phyloP scores from a whole-genome alignment of 148 eudicot species.

The Amaranthus hypochondriacus region DNA sequence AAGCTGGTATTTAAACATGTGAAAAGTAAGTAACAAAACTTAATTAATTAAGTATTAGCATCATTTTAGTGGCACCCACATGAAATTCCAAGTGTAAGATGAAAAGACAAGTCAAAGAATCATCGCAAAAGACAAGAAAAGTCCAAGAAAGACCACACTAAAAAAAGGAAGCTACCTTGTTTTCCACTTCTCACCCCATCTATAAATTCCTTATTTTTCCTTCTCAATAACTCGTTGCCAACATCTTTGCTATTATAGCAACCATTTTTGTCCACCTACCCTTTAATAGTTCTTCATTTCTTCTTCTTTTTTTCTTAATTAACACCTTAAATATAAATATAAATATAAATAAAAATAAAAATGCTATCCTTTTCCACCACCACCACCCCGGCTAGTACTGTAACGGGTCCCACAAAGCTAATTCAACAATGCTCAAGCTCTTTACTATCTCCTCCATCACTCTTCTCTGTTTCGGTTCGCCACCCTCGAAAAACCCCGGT shows the following conservation, averaged over 20 bases:
- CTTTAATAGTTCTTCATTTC: background rate
- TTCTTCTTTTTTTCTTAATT: too few relatives aligned
- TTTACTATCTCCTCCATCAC: background rate
- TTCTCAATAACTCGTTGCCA: slow-evolving; percentile 11
- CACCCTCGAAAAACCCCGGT: background rate
- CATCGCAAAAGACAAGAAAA: too few relatives aligned
- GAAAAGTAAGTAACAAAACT: too few relatives aligned
- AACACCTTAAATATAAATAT: too few relatives aligned
- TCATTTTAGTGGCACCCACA: too few relatives aligned
- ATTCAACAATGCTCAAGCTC: slow-evolving; percentile 1
- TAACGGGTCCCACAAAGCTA: background rate
- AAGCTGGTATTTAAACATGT: too few relatives aligned
- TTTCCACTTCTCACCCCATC: background rate
- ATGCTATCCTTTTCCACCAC: slow-evolving; percentile 18
- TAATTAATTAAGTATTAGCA: too few relatives aligned
- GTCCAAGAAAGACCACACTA: too few relatives aligned
- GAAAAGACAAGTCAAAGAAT: too few relatives aligned
- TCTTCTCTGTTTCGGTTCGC: background rate
- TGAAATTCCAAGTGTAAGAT: too few relatives aligned
- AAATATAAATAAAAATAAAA: background rate
- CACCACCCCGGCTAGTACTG: background rate
- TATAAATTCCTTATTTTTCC: slow-evolving; percentile 8
- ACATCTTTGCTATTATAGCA: background rate
- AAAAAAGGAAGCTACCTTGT: too few relatives aligned
- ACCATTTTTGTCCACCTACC: too few relatives aligned